Base-by-base conservation (phyloP, 306 rosid species). In the Trichosanthes truncata region DNA sequence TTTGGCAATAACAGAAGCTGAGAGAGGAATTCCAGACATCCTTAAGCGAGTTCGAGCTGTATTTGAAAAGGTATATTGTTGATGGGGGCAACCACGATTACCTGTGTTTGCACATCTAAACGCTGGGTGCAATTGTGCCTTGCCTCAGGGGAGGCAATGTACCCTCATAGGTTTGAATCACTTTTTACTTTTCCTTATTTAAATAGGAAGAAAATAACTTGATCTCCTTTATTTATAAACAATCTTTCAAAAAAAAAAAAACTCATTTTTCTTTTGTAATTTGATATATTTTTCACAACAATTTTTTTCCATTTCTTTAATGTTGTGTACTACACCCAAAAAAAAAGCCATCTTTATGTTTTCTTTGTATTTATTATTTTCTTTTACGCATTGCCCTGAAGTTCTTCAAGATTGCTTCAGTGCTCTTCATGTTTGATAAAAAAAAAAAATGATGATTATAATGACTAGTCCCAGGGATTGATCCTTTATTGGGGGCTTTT, bases 1-100 rank as follows among this genome's bases (percentile, higher is more conserved):
- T 57, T 80, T 95, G 83, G 99, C 99, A 76, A 90, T 95, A 76
- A 87, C 97, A 80, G 99, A 95, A 87, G 98, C 99, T 76, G 99
- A 95, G 81, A 93, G 97, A 20, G 99, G 98, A 77, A 93, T 90
- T 81, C 97, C 98, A 41, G 79, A 86, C 88, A 83, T 95, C 80
- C 99, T 95, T 52, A 95, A 95, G 91, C 89, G 97, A 68, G 88
- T 93, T 81, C 97, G 99, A 71, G 89, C 87, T 35, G 89, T 91
- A 53, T 95, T 95, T 86, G 99, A 95, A 80, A 95, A 89, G 97
- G 99, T 95, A 93, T 81, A 93, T 79, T 8, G 4, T 49, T 79
- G 51, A 23, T 26, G 61, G 43, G 33, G 1, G 4, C 41, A 29
- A 7, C 15, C 18, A 49, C 25, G 21, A 15, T 20, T 49, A 73